These are phyloP conservation scores for Chlorociboria aeruginascens DNA, from an alignment of 495 filamentous ascomycete genomes.

Conservation along the genomic window DNA sequence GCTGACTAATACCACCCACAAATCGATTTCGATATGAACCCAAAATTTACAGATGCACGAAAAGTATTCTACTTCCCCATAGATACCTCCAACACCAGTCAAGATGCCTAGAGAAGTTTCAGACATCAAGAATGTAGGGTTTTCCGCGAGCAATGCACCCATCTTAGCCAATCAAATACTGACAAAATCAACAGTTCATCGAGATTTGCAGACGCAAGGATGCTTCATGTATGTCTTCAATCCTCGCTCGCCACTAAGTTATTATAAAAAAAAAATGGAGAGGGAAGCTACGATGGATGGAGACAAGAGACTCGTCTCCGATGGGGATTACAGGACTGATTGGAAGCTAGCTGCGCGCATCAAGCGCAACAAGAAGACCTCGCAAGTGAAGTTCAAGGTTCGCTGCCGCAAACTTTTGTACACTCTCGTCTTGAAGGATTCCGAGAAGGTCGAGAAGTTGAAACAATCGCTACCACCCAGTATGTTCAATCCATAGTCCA, in stretches of 20 bases:
- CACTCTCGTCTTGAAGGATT: slow-evolving; percentile 93
- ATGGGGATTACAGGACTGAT: slow-evolving; percentile 23
- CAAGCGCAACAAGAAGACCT: slow-evolving; percentile 82
- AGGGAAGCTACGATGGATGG: slow-evolving; percentile 2
- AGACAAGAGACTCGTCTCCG: neutral
- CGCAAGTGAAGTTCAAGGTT: slow-evolving; percentile 99
- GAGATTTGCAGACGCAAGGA: slow-evolving; percentile 99
- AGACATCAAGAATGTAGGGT: slow-evolving; percentile 78
- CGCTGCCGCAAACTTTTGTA: slow-evolving; percentile 89
- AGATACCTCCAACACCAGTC: slow-evolving; percentile 24
- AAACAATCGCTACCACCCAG: slow-evolving; percentile 96
- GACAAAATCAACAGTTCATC: slow-evolving; percentile 61
- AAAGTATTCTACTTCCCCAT: slow-evolving; percentile 1
- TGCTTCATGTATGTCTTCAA: slow-evolving; percentile 51
- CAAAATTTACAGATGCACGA: slow-evolving; percentile 3
- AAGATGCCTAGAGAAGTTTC: slow-evolving; percentile 96
- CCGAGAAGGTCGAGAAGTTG: slow-evolving; percentile 98
- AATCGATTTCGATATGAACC: slow-evolving; percentile 9
- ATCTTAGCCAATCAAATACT: neutral
- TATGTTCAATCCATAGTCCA: slow-evolving; percentile 35
- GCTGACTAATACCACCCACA: slow-evolving; percentile 17
- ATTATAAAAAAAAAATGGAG: slow-evolving; percentile 1
- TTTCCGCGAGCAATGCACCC: neutral
- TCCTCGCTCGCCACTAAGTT: neutral
- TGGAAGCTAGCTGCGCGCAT: slow-evolving; percentile 69